A percentile compares a stretch with the other conserved stretches of the same genome.
Evolutionary conservation across 352 stramenopile genomes (phyloP).

Genomic region (Globisporangium uncinulatum): DNA sequence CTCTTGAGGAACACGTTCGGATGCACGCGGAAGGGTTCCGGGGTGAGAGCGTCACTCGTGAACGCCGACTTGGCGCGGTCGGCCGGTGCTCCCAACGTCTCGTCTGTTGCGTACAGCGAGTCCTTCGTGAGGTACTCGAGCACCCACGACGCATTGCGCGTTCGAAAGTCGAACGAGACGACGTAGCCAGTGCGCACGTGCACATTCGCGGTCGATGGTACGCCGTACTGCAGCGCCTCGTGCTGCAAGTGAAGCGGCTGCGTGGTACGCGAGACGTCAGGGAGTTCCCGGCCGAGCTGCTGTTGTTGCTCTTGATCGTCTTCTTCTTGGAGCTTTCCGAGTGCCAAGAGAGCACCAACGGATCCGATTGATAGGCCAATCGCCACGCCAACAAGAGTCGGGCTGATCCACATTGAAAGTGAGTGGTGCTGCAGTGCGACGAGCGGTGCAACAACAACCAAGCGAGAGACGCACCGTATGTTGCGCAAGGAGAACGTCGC

Average conservation of each 20-base stretch:
- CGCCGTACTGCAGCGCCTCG: conserved; percentile 68
- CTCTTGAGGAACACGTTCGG: conserved; percentile 86
- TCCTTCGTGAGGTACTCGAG: conserved; percentile 77
- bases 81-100: conserved; percentile 17
- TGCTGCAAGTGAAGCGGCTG: conserved; percentile 26
- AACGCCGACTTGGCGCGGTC: conserved; percentile 87
- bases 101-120: conserved; percentile 56
- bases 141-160: conserved; percentile 83
- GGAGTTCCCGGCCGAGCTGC: conserved; percentile 7
- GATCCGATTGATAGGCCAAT: conserved; percentile 50
- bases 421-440: too few species aligned
- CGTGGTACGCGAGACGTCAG: background rate
- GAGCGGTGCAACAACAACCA: too few species aligned
- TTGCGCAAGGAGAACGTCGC: conserved; percentile 9
- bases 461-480: conserved; percentile 5
- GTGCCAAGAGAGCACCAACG: conserved; percentile 30
- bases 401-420: conserved; percentile 11
- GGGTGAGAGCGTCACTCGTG: conserved; percentile 64
- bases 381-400: conserved; percentile 36
- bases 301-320: background rate
- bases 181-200: conserved; percentile 76
- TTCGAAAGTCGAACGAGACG: conserved; percentile 81
- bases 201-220: conserved; percentile 61
- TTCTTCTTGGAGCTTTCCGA: conserved; percentile 25
- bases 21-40: conserved; percentile 78